These are phyloP conservation scores for Exophiala sp. DNA, from an alignment of 2,329 filamentous ascomycete genomes.

Conservation along the genomic window DNA sequence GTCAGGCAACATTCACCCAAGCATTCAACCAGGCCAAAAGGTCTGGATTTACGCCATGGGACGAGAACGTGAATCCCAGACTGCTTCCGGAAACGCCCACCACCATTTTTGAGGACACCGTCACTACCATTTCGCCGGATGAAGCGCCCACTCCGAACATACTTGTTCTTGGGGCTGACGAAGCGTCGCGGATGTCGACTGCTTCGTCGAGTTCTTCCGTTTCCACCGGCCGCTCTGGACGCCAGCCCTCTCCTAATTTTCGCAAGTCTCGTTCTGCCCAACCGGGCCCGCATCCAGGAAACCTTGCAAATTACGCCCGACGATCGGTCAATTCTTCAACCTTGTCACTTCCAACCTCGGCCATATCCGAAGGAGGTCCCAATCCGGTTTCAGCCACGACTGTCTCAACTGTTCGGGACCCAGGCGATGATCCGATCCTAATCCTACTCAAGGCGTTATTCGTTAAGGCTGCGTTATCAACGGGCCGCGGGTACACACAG, in stretches of 20 bases:
- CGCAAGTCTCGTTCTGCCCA: conserved; percentile 19
- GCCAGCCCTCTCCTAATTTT: conserved; percentile 15
- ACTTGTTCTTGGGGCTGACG: conserved; percentile 71
- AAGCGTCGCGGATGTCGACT: conserved; percentile 31
- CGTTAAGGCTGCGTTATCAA: conserved; percentile 63
- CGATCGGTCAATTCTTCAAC: conserved; percentile 81
- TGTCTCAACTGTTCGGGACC: conserved; percentile 40
- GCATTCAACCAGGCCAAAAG: conserved; percentile 46
- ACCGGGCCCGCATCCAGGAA: conserved; percentile 19
- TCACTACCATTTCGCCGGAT: conserved; percentile 63
- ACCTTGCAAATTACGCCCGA: conserved; percentile 27
- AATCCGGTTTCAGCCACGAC: conserved; percentile 43
- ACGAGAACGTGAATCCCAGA: conserved; percentile 30
- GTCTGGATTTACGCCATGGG: conserved; percentile 33
- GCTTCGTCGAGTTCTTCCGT: conserved; percentile 13
- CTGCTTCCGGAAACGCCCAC: conserved; percentile 76
- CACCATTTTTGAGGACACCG: conserved; percentile 89
- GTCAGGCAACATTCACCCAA: conserved; percentile 67
- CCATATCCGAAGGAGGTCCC: conserved; percentile 22
- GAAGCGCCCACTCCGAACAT: conserved; percentile 78
- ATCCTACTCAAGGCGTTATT: conserved; percentile 71
- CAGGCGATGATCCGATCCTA: conserved; percentile 66
- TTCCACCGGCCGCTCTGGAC: conserved; percentile 10
- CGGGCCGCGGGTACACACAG: conserved; percentile 23
- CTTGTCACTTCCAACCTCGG: conserved; percentile 64